A percentile compares a stretch with the other conserved stretches of the same genome.
Conservation (phyloP, 768 basidiomycete genomes). For the Hydnomerulius pinastri region DNA sequence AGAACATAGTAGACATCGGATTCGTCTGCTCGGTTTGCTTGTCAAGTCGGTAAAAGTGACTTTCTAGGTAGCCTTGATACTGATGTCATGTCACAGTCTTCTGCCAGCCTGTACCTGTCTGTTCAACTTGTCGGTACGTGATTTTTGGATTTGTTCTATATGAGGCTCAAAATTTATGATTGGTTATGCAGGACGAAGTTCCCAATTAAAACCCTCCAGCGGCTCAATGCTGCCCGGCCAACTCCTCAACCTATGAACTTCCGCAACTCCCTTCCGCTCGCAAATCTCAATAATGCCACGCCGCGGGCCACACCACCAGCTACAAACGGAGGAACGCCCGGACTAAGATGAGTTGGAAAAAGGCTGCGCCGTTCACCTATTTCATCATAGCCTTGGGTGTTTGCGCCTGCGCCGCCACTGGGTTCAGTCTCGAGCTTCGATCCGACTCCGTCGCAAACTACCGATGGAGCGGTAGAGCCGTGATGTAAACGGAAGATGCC, state of each 20-base stretch:
- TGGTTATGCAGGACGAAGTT: constrained; percentile 76
- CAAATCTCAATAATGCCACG: constrained; percentile 35
- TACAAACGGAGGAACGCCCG: constrained; percentile 20
- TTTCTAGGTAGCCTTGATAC: not conserved
- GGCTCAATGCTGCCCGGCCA: constrained; percentile 66
- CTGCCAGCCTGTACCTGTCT: constrained; percentile 91
- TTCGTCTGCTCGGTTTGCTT: constrained; percentile 99
- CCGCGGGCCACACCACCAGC: constrained; percentile 18
- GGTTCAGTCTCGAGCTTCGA: not conserved
- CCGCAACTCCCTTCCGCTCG: constrained; percentile 34
- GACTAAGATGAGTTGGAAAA: constrained; percentile 6
- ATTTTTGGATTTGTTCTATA: constrained; percentile 3
- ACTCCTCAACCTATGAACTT: constrained; percentile 30
- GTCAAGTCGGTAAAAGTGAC: constrained; percentile 65
- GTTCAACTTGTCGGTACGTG: constrained; percentile 88
- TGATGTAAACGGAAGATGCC: constrained; percentile 54
- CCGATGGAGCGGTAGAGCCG: constrained; percentile 45
- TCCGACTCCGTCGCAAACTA: constrained; percentile 10
- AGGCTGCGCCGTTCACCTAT: not conserved
- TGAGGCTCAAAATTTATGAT: not conserved
- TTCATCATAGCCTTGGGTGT: not conserved
- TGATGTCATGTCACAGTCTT: constrained; percentile 61
- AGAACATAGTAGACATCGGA: constrained; percentile 93
- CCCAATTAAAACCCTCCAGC: constrained; percentile 88
- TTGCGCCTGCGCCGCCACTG: not conserved